These are phyloP conservation scores for Ulota crispa DNA, from an alignment of 225 moss, liverwort and hornwort species.

Conservation along the genomic window DNA sequence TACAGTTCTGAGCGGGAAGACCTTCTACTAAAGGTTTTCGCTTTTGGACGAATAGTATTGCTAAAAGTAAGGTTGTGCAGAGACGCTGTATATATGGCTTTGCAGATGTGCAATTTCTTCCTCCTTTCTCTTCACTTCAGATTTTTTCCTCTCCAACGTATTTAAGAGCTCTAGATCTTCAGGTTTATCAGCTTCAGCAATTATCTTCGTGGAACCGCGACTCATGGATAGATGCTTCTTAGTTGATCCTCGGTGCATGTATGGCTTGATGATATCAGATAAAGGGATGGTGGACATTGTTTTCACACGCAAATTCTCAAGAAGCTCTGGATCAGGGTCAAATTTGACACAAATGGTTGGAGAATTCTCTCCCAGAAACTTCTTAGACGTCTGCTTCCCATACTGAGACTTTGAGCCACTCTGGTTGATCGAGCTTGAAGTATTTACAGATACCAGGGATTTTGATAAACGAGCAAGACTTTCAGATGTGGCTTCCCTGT, in stretches of 20 bases:
- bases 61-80: conserved; percentile 11
- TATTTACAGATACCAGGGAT: conserved; percentile 8
- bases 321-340: conserved; percentile 14
- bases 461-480: conserved; percentile 28
- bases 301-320: conserved; percentile 37
- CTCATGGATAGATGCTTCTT: conserved; percentile 27
- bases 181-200: not conserved
- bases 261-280: conserved; percentile 58
- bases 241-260: conserved; percentile 53
- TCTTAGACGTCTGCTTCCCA: not conserved
- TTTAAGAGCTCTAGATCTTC: not conserved
- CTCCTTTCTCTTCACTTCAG: conserved; percentile 13
- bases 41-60: not conserved
- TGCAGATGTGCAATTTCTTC: conserved; percentile 14
- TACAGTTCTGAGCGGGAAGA: not conserved
- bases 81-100: not conserved
- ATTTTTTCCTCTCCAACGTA: not conserved
- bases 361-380: not conserved
- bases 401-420: not conserved
- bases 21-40: not conserved
- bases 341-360: conserved; percentile 28
- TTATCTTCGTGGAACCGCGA: conserved; percentile 7
- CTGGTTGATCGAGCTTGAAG: conserved; percentile 13
- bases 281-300: conserved; percentile 53
- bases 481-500: conserved; percentile 30